These are phyloP conservation scores for Boletus rubescentipes DNA, from an alignment of 768 basidiomycete species.

Conservation along the genomic window DNA sequence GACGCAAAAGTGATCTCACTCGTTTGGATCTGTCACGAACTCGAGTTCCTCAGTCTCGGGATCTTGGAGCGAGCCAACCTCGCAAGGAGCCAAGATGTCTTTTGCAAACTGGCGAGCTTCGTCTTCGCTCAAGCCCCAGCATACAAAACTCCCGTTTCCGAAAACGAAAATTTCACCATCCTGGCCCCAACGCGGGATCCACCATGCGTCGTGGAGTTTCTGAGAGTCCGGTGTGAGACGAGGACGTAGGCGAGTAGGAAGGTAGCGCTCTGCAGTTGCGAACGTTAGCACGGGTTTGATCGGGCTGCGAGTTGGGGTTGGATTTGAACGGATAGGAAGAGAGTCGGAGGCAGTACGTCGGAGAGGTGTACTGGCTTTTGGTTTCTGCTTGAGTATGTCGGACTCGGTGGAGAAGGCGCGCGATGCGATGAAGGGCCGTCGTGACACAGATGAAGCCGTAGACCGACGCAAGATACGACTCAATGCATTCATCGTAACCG, in stretches of 20 bases:
- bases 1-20: conserved; percentile 49
- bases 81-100: conserved; percentile 59
- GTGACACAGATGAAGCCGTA: neutral
- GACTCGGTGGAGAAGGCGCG: conserved; percentile 20
- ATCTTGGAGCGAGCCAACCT: conserved; percentile 63
- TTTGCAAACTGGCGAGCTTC: conserved; percentile 68
- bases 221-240: conserved; percentile 54
- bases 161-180: conserved; percentile 90
- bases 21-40: conserved; percentile 86
- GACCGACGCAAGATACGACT: conserved; percentile 7
- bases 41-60: conserved; percentile 89
- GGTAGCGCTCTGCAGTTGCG: conserved; percentile 80
- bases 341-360: conserved; percentile 85
- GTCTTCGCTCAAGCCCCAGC: conserved; percentile 81
- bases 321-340: conserved; percentile 80
- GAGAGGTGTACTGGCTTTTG: conserved; percentile 79
- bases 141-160: conserved; percentile 84
- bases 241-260: conserved; percentile 61
- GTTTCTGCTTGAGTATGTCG: conserved; percentile 54
- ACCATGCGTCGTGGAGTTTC: conserved; percentile 73
- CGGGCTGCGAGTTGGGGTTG: conserved; percentile 78
- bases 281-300: conserved; percentile 79
- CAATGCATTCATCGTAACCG: conserved; percentile 18
- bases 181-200: conserved; percentile 70
- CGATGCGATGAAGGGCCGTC: neutral